These are phyloP conservation scores for Chionographis japonica DNA, from an alignment of 106 monocot genomes.

Conservation along the genomic window DNA sequence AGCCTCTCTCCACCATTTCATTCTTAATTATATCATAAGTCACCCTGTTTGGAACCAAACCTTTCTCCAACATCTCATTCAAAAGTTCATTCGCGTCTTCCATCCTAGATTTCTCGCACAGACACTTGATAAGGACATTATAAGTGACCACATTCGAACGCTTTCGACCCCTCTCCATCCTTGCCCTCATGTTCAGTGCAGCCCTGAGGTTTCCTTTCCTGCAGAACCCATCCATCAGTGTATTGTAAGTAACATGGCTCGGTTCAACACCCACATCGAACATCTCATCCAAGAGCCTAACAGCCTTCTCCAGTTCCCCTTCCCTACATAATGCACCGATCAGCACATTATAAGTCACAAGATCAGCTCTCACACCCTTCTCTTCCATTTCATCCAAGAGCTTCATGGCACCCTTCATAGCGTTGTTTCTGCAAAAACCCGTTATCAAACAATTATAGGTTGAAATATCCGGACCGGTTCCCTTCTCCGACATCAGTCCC, in stretches of 20 bases:
- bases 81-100: constrained; percentile 64
- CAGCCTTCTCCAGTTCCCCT: constrained; percentile 57
- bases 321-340: constrained; percentile 57
- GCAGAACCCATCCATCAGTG: constrained; percentile 76
- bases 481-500: constrained; percentile 38
- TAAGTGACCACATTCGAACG: constrained; percentile 77
- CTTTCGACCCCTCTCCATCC: constrained; percentile 75
- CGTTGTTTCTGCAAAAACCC: constrained; percentile 48
- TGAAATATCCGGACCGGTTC: constrained; percentile 39
- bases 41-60: constrained; percentile 67
- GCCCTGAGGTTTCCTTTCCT: constrained; percentile 59
- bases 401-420: constrained; percentile 39
- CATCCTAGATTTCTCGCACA: constrained; percentile 48
- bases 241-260: constrained; percentile 62
- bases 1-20: constrained; percentile 82
- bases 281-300: constrained; percentile 80
- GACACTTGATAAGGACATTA: constrained; percentile 70
- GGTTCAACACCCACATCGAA: constrained; percentile 53
- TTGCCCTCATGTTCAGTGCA: constrained; percentile 62
- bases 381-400: constrained; percentile 78
- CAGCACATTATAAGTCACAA: constrained; percentile 71
- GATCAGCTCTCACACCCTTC: constrained; percentile 59
- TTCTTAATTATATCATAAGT: constrained; percentile 83
- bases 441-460: constrained; percentile 80
- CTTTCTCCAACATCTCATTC: constrained; percentile 96